Evolutionary conservation across 352 stramenopile species (phyloP), one percentile per base, ranked within the genome.

Genomic region (Peronospora belbahrii): DNA sequence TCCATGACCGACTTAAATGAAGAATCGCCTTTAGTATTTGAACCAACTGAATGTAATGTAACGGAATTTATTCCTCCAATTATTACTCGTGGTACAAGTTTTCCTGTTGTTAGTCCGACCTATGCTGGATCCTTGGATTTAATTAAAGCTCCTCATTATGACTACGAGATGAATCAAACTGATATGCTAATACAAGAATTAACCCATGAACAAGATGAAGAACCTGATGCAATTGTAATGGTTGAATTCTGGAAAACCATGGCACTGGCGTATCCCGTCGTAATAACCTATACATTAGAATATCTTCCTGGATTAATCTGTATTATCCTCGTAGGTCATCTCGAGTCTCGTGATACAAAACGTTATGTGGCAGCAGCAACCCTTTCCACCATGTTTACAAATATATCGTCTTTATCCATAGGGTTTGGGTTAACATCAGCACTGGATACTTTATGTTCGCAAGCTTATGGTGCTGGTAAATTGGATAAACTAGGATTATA

Each of bases 391-490:
- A 82, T 81, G 67, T 88, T 86, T 38, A 85, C 67, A 19, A 89
- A 93, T 43, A 62, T 90, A 6, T 70, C 77, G n/a, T 67, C 71
- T 1, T 59, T 90, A 18, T 74, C 75, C 1, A 70, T 88, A 20
- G 76, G 73, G n/a, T 76, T 90, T 37, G 76, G 76, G 0, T 49
- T 93, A 2, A 70, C 80, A 4, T 85, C 74, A 8, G 83, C 67
- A 2, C 64, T 94, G 18, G 83, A 94, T 56, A 94, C 83, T 35
- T 58, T 94, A 2, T 91, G 77, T 35, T 77, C 75, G 10, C 68
- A 88, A 53, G 77, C 80, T 10, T 79, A 83, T 46, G 80, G 81
- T 25, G 79, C 83, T 0, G 61, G 62, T 13, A 65, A 48, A n/a
- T 37, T 68, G 14, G 55, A 68, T 28, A 78, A 79, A 52, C 71